Percentiles rank a stretch among this genome's conserved stretches.
Conservation (phyloP, 2,329 filamentous ascomycete species). For the Penicillium sp. region DNA sequence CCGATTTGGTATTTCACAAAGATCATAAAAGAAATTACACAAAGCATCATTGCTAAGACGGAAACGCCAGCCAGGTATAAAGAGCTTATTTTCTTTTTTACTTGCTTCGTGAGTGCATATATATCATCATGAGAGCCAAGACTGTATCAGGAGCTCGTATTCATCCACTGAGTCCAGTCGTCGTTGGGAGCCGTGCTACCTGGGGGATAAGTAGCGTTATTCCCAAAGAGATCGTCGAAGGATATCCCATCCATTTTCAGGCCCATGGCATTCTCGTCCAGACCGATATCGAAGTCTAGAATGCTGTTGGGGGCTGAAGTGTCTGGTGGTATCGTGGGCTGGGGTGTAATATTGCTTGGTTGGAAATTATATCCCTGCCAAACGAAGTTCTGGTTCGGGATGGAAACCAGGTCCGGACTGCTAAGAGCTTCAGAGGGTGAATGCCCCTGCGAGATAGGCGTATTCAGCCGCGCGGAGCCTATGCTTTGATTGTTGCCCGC, state of each 20-base stretch:
- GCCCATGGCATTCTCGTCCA: conserved; percentile 35
- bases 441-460: conserved; percentile 38
- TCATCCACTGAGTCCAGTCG: conserved; percentile 48
- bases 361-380: conserved; percentile 47
- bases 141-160: conserved; percentile 28
- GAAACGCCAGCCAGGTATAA: conserved; percentile 29
- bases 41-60: conserved; percentile 6
- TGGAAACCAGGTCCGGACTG: conserved; percentile 47
- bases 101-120: conserved; percentile 27
- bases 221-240: conserved; percentile 49
- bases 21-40: conserved; percentile 2
- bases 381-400: conserved; percentile 46
- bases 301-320: conserved; percentile 23
- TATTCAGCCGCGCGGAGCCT: conserved; percentile 35
- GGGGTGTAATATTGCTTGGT: conserved; percentile 20
- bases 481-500: conserved; percentile 22
- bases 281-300: conserved; percentile 30
- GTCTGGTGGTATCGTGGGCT: conserved; percentile 27
- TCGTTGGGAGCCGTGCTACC: conserved; percentile 34
- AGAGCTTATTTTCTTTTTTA: conserved; percentile 19
- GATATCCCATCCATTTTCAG: conserved; percentile 41
- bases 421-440: conserved; percentile 39
- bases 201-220: conserved; percentile 30
- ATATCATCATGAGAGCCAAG: conserved; percentile 26
- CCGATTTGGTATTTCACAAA: conserved; percentile 10